phyloP scores from a whole-genome alignment of 352 stramenopile genomes.

The Phytophthora hibernalis region DNA sequence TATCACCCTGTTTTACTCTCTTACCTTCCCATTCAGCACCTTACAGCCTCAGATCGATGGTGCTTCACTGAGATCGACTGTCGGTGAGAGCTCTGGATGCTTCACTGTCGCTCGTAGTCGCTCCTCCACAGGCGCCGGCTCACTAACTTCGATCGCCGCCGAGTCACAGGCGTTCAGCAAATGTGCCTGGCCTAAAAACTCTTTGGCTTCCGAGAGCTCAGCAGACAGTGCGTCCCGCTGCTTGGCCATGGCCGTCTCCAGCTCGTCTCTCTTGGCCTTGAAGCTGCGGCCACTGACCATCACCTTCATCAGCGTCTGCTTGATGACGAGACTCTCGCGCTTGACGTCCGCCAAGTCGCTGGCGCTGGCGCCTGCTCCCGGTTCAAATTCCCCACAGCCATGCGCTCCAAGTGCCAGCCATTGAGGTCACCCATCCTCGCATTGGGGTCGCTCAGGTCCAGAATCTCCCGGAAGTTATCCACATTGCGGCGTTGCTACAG shows the following conservation, averaged over 20 bases:
- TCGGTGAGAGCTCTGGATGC: conserved; percentile 44
- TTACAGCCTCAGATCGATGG: conserved; percentile 53
- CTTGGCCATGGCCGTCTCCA: conserved; percentile 73
- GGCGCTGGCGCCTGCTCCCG: conserved; percentile 30
- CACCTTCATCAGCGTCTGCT: conserved; percentile 64
- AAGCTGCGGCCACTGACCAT: conserved; percentile 61
- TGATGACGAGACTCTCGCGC: conserved; percentile 62
- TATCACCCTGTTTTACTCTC: conserved; percentile 9
- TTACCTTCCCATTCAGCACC: conserved; percentile 3
- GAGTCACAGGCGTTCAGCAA: conserved; percentile 46
- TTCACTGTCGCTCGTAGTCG: conserved; percentile 69
- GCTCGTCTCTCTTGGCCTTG: conserved; percentile 59
- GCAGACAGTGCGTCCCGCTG: conserved; percentile 70
- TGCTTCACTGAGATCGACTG: conserved; percentile 55
- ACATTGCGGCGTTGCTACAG: conserved; percentile 80
- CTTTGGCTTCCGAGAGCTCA: conserved; percentile 74
- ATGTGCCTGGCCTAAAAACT: conserved; percentile 78
- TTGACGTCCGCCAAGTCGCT: conserved; percentile 69
- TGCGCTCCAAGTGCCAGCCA: conserved; percentile 83
- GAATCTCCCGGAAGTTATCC: conserved; percentile 78
- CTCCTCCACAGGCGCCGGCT: conserved; percentile 68
- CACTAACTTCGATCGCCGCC: conserved; percentile 52
- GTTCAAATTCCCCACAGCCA: conserved; percentile 81
- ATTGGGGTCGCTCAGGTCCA: conserved; percentile 69
- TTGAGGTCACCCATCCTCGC: conserved; percentile 70